These are phyloP conservation scores for Colletotrichum graminicola DNA, from an alignment of 2,329 filamentous ascomycete genomes.

Conservation along the genomic window DNA sequence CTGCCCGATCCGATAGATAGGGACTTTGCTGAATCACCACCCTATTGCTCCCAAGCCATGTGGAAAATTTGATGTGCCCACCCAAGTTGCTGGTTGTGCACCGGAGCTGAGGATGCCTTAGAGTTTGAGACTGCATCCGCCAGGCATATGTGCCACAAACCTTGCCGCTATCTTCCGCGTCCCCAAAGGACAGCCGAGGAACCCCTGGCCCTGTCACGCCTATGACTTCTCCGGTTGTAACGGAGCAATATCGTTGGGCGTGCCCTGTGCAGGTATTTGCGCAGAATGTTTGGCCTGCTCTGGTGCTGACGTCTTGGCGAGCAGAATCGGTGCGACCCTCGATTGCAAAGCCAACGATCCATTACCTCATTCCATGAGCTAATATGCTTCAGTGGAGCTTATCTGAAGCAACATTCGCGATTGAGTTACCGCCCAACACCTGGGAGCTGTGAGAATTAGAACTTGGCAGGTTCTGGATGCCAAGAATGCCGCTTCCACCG, in stretches of 20 bases:
- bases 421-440: background rate
- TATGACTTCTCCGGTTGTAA: constrained; percentile 4
- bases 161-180: constrained; percentile 18
- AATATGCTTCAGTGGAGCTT: constrained; percentile 8
- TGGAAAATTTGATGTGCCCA: background rate
- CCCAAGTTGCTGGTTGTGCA: background rate
- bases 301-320: constrained; percentile 12
- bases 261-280: background rate
- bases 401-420: background rate
- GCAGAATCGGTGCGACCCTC: constrained; percentile 4
- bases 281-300: constrained; percentile 10
- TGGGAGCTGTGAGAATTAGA: background rate
- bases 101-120: constrained; percentile 8
- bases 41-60: background rate
- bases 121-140: constrained; percentile 30
- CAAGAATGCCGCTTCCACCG: constrained; percentile 8
- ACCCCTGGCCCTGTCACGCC: constrained; percentile 6
- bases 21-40: background rate
- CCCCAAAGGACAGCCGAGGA: background rate
- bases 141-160: constrained; percentile 32
- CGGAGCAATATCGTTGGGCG: background rate
- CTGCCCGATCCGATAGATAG: constrained; percentile 1
- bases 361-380: constrained; percentile 1
- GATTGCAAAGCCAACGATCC: background rate
- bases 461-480: constrained; percentile 8